A percentile compares a stretch with the other conserved stretches of the same genome.
Evolutionary conservation across 305 asterid species (phyloP).

Genomic region (Solanum aculeatissimum): DNA sequence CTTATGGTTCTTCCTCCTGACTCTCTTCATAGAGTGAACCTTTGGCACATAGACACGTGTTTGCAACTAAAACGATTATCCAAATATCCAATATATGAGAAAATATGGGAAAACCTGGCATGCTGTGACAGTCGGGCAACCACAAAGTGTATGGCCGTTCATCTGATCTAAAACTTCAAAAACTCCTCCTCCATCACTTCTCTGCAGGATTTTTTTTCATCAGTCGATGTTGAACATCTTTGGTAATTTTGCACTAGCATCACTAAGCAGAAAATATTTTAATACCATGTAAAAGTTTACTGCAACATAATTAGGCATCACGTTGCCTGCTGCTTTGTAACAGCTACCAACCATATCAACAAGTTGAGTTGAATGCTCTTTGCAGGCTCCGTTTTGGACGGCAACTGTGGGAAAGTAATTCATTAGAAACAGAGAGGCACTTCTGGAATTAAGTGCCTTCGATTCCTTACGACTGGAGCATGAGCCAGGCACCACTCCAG

Average conservation of each 20-base stretch:
- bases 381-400: constrained; percentile 79
- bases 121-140: constrained; percentile 63
- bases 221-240: not conserved
- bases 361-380: constrained; percentile 75
- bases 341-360: constrained; percentile 59
- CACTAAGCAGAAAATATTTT: not conserved
- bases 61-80: not conserved
- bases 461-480: constrained; percentile 92
- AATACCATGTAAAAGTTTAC: constrained; percentile 96
- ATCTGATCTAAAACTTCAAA: constrained; percentile 73
- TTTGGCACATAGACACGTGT: not conserved
- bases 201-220: constrained; percentile 32
- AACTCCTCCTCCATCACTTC: constrained; percentile 97
- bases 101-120: constrained; percentile 64
- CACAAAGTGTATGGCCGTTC: constrained; percentile 87
- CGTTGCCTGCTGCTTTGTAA: constrained; percentile 73
- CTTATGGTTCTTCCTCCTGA: not conserved
- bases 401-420: constrained; percentile 91
- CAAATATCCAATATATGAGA: not conserved
- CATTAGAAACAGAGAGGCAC: constrained; percentile 68
- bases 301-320: constrained; percentile 79
- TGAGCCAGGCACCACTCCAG: constrained; percentile 64
- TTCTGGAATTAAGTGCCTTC: constrained; percentile 63
- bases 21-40: not conserved
- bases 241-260: not conserved